Base-by-base conservation (phyloP, 208 protist species). In the Wallacemonas sp. region DNA sequence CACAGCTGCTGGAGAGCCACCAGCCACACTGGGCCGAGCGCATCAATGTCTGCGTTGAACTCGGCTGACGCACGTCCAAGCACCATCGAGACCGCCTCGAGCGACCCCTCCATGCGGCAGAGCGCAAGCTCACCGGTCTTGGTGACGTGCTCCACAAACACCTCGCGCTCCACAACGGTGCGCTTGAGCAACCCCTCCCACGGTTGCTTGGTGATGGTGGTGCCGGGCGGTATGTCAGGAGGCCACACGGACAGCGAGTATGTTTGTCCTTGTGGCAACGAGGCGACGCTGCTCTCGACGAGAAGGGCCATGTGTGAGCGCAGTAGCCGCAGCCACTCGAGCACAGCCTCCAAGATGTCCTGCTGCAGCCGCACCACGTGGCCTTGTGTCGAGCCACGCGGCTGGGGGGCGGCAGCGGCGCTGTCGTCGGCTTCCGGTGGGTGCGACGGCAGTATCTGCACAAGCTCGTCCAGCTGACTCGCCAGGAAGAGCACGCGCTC, bases 1-100 rank as follows among this genome's bases (percentile, higher is more conserved):
- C 82, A 85, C 54, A 93, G 86, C 29, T 70, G 59, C 38, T 91
- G 78, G 9, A 87, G 37, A 6, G 81, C 76, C 1, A 87, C 34
- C 22, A 90, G 53, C 69, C 78, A 79, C 32, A 57, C 50, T 3
- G 50, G 50, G 4, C 50, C 50, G 13, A 57, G 13, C 15, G 29
- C 29, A 19, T 57, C 50, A 9, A 57, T 19, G 50, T 57, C 50
- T 4, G 5, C 9, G 17, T 57, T 57, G 29, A 57, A 57, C 15
- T 8, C 50, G 6, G n/a, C 30, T 8, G 50, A 57, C 5, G 38
- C 50, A 19, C 29, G 50, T 66, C 65, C 19, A 46, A 80, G 52
- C 12, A 91, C 55, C 30, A 63, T 22, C 30, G 46, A 41, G 13
- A 81, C 36, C 37, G 76, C 82, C 63, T 62, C 67, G 17, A 92